phyloP scores from a whole-genome alignment of 2,329 filamentous ascomycete species.

The Aureobasidium mangrovei region DNA sequence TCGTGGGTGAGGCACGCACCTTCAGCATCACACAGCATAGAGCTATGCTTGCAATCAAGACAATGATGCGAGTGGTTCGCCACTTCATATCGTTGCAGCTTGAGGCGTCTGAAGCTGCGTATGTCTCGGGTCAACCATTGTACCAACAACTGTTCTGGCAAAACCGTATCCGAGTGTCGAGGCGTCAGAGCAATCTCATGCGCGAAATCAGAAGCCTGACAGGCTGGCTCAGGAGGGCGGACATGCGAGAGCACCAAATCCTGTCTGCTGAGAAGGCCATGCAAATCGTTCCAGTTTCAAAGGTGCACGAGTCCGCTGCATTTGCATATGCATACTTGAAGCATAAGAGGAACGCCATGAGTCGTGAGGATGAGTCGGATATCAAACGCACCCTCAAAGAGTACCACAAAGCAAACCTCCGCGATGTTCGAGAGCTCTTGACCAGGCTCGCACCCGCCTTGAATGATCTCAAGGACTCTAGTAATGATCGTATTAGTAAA shows the following conservation, averaged over 20 bases:
- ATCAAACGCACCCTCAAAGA: not conserved
- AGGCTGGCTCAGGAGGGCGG: not conserved
- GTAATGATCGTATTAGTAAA: not conserved
- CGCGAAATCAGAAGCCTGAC: not conserved
- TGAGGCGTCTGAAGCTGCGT: not conserved
- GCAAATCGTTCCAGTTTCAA: not conserved
- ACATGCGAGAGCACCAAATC: not conserved
- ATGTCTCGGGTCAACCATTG: not conserved
- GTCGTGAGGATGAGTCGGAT: too few relatives aligned
- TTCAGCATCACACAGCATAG: not conserved
- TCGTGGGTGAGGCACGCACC: not conserved
- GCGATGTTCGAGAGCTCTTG: not conserved
- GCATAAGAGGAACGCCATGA: not conserved
- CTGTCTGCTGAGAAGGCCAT: not conserved
- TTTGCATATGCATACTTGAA: constrained; percentile 8
- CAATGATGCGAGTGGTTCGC: not conserved
- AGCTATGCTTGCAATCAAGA: not conserved
- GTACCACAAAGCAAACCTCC: not conserved
- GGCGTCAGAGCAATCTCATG: not conserved
- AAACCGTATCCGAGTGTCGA: not conserved
- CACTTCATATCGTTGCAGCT: not conserved
- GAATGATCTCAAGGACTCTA: not conserved
- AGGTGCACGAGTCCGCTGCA: not conserved
- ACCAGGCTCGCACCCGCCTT: not conserved
- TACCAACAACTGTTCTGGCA: constrained; percentile 4